Base-by-base conservation (phyloP, 306 rosid genomes). In the Leucaena leucocephala region DNA sequence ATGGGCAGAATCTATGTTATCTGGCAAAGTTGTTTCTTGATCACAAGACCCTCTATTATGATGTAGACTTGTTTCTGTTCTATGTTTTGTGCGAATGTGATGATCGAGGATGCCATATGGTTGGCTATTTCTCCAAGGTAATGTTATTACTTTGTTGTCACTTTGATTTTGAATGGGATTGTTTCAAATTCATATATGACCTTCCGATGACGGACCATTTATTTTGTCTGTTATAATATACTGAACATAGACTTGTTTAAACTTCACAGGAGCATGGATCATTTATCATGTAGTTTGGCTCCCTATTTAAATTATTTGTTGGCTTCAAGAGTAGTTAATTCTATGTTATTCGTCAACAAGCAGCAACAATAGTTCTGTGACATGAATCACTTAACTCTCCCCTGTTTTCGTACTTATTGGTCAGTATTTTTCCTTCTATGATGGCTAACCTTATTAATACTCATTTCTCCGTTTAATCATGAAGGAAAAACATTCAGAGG, bases 41-140 rank as follows among this genome's bases (percentile, higher is more conserved):
- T 87, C 99, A 96, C 88, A 96, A 96, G 91, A 96, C 99, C 81
- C 98, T 93, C 69, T 96, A 96, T 82, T 96, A 96, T 76, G 99
- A 96, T 58, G 98, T 96, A 33, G 99, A 96, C 84, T 98, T 96
- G 80, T 96, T 96, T 89, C 88, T 93, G 52, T 96, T 96, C 85
- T 96, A 96, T 81, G 88, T 96, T 78, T 81, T 93, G 75, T 96
- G 99, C 73, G 97, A 96, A 84, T 96, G 99, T 65, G 99, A 96
- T 87, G 99, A 96, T 82, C 90, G 98, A 73, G 99, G 99, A 76
- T 96, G 99, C 84, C 99, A 96, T 87, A 93, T 96, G 99, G 99
- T 96, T 79, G 99, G 99, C 81, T 96, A 96, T 86, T 96, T 96
- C 80, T 93, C 99, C 48, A 96, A 96, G 98, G 99, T 90, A 90